These are phyloP conservation scores for Lignosus rhinocerotis DNA, from an alignment of 1,284 basidiomycete genomes.

Conservation along the genomic window DNA sequence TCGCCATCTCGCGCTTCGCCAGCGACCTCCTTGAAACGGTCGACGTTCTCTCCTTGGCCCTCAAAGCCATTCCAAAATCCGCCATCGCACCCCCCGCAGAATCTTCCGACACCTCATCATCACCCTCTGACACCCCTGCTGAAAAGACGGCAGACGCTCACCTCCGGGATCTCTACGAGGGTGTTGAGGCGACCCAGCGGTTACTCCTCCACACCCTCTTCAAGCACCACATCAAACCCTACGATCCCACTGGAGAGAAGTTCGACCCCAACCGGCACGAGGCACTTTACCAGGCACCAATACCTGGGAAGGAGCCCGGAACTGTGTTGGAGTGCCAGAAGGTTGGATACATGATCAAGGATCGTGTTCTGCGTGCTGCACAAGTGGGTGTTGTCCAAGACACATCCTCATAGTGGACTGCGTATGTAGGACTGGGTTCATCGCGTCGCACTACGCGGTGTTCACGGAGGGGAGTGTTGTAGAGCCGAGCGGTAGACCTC, in stretches of 20 bases:
- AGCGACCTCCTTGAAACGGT: conserved; percentile 88
- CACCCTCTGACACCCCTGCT: conserved; percentile 37
- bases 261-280: conserved; percentile 97
- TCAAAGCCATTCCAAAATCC: conserved; percentile 79
- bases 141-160: conserved; percentile 58
- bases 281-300: conserved; percentile 93
- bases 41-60: conserved; percentile 88
- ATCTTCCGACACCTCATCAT: conserved; percentile 28
- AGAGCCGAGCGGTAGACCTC: conserved; percentile 27
- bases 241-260: conserved; percentile 88
- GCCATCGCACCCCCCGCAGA: conserved; percentile 37
- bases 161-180: conserved; percentile 76
- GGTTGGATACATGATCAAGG: conserved; percentile 91
- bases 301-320: conserved; percentile 85
- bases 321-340: conserved; percentile 92
- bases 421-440: conserved; percentile 5
- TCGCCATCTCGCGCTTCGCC: conserved; percentile 92
- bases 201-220: conserved; percentile 88
- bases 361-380: conserved; percentile 88
- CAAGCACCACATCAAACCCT: conserved; percentile 89
- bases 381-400: conserved; percentile 95
- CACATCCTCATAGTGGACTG: conserved; percentile 41
- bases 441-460: not conserved
- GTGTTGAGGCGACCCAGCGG: conserved; percentile 92
- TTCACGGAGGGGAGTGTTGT: conserved; percentile 5